Base-by-base conservation (phyloP, 2,329 filamentous ascomycete genomes). In the Seiridium unicorne region DNA sequence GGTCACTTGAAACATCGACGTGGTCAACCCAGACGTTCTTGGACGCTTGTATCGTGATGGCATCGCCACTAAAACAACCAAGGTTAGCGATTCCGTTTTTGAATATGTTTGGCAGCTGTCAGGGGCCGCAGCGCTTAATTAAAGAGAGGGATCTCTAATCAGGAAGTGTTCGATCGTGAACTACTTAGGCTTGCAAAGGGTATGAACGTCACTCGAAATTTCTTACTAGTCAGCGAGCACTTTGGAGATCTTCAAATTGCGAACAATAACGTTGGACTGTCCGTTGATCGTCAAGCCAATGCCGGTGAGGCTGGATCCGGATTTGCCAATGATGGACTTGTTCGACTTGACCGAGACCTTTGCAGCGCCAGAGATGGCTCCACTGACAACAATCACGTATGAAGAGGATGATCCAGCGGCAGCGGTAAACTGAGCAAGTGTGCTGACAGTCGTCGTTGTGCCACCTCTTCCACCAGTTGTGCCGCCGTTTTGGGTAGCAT, bases 1-100 rank as follows among this genome's bases (percentile, higher is more conserved):
- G 69, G 74, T 89, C 82, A 32, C 84, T 85, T 4, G 82, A 86
- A 31, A 90, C 78, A 64, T 90, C 87, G 70, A 81, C 79, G 76
- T 90, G 88, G 75, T 90, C 88, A 55, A 90, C 76, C 88, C 87
- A 90, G 68, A 86, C 78, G 64, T 88, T 87, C 60, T 71, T 83
- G 55, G 81, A 80, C 10, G 69, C 71, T 71, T 88, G 81, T 61
- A 88, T 83, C 63, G 80, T 82, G 64, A 89, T 81, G 60, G 82
- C 84, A 65, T 89, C 86, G 26, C 85, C 85, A 62, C 18, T 26
- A 26, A 1, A 26, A 26, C 18, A 26, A 2, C 18, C 18, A 26
- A 26, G 18, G 18, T 26, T 26, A 26, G 18, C 18, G 18, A 1
- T 26, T 26, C 18, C 18, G 18, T 26, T 26, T 26, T 26, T 26